phyloP scores from a whole-genome alignment of 352 stramenopile genomes.

The Plasmopara halstedii region DNA sequence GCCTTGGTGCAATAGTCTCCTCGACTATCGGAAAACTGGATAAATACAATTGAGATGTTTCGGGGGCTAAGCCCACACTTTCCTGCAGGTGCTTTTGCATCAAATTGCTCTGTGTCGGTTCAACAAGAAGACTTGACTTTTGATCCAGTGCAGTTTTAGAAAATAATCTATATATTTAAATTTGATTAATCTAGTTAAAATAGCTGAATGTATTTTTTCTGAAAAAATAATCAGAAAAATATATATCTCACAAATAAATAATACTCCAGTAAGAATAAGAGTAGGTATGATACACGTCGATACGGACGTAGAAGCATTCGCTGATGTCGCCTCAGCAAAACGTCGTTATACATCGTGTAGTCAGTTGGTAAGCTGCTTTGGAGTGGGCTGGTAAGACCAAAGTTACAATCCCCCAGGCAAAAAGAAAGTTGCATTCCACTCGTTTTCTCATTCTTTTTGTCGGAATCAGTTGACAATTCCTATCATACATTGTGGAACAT shows the following conservation, averaged over 20 bases:
- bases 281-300: constrained; percentile 62
- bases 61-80: neutral
- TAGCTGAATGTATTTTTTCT: too few species aligned
- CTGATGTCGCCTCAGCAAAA: constrained; percentile 71
- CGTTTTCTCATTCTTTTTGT: constrained; percentile 8
- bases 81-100: neutral
- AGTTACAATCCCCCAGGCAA: constrained; percentile 17
- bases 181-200: too few species aligned
- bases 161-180: too few species aligned
- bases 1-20: constrained; percentile 35
- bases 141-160: constrained; percentile 56
- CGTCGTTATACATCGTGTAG: constrained; percentile 86
- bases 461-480: constrained; percentile 4
- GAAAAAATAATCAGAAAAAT: too few species aligned
- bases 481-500: constrained; percentile 29
- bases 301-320: constrained; percentile 61
- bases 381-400: constrained; percentile 42
- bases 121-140: constrained; percentile 11
- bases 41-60: constrained; percentile 17
- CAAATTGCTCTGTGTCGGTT: neutral
- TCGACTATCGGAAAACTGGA: constrained; percentile 56
- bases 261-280: too few species aligned
- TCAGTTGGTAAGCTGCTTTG: constrained; percentile 29
- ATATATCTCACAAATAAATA: constrained; percentile 61
- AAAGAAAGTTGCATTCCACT: constrained; percentile 6